Base-by-base conservation (phyloP, 306 rosid genomes). In the Quercus rubra region DNA sequence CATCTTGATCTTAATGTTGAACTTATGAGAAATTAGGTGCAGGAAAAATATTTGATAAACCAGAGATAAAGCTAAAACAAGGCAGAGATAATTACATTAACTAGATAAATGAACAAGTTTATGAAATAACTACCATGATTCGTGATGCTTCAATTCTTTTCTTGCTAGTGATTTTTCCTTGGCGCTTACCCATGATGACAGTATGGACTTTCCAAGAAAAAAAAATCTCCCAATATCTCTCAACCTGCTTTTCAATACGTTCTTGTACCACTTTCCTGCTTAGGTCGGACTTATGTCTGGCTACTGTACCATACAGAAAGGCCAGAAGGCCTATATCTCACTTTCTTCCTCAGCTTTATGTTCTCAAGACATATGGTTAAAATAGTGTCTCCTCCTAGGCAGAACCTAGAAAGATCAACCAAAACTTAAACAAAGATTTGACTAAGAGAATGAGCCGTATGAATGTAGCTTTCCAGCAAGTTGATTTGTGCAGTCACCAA, bases 81-180 rank as follows among this genome's bases (percentile, higher is more conserved):
- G n/a, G 71, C 49, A 66, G n/a, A 14, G 19, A 41, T 31, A 17
- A 66, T 66, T 15, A 31, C 31, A 31, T 66, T 17, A 66, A 66
- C 46, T 30, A 7, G 46, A 30, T 66, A 64, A 28, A 18, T 66
- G 75, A 80, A 74, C 58, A 51, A 80, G 73, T 69, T 27, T 67
- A 23, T 52, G 56, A 70, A 41, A 30, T 64, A 18, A 62, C n/a
- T 91, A 89, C 92, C 92, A 74, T 75, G 82, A 85, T 41, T 55
- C 83, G 51, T 74, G 92, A 80, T 79, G 83, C 79, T 73, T 82
- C 83, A 71, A 79, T 70, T 6, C 64, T 66, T 75, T 81, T 71
- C 78, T 83, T 79, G 83, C 84, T 83, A 72, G 86, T 76, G 64
- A 88, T 86, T 41, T 83, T 87, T 75, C 92, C 97, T 78, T 92